Conservation (phyloP, 2,329 filamentous ascomycete species). For the Fusarium aywerte region DNA sequence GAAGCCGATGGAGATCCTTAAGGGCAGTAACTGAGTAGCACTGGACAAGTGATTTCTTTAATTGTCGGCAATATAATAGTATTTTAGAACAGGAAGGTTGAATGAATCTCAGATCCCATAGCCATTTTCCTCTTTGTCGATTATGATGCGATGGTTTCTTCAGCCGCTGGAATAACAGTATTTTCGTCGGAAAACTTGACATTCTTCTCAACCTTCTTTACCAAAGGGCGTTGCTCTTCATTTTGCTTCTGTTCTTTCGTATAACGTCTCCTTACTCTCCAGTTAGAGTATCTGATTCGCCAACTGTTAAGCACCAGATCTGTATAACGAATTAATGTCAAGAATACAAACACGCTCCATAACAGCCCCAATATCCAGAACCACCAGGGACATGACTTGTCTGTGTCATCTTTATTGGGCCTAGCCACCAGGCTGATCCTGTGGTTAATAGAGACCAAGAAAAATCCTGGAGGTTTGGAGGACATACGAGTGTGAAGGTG, state of each 20-base stretch:
- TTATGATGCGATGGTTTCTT: background rate
- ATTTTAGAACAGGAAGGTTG: background rate
- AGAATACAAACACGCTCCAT: background rate
- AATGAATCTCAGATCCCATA: background rate
- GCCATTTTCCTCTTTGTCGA: background rate
- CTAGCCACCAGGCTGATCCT: background rate
- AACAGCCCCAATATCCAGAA: background rate
- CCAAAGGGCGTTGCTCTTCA: background rate
- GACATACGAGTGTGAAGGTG: background rate
- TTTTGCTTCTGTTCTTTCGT: background rate
- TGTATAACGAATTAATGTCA: background rate
- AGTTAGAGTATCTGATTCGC: background rate
- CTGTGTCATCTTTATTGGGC: no score
- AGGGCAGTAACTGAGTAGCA: background rate
- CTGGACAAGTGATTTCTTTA: no score
- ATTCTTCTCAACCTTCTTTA: background rate
- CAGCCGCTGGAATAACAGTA: background rate
- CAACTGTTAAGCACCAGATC: background rate
- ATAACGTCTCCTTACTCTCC: background rate
- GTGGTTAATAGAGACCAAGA: background rate
- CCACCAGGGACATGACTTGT: no score
- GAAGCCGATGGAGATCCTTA: conserved; percentile 22
- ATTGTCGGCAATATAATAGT: background rate
- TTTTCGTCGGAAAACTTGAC: conserved; percentile 14
- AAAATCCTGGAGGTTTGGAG: no score